These are phyloP conservation scores for Podospora fimiseda DNA, from an alignment of 495 filamentous ascomycete genomes.

Conservation along the genomic window DNA sequence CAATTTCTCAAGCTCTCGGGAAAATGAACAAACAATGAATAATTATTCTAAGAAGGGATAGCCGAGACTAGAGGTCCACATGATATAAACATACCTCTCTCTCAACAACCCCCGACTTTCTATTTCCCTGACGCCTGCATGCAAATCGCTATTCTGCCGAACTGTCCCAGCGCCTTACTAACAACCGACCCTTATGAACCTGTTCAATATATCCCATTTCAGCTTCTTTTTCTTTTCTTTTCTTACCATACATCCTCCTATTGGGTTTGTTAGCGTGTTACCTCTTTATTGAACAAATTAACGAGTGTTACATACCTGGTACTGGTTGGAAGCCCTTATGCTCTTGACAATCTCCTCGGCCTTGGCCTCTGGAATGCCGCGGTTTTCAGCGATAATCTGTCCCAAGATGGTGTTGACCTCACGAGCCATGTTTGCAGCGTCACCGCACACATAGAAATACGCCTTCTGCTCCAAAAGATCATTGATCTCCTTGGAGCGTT, in stretches of 20 bases:
- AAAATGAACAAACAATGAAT: background rate
- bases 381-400: conserved; percentile 77
- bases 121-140: background rate
- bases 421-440: conserved; percentile 96
- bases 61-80: background rate
- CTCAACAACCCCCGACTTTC: background rate
- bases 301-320: conserved; percentile 59
- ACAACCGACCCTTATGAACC: background rate
- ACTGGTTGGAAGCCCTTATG: conserved; percentile 88
- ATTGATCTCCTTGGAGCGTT: conserved; percentile 77
- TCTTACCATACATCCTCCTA: conserved; percentile 83
- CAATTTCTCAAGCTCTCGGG: background rate
- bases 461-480: conserved; percentile 79
- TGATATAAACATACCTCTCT: background rate
- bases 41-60: background rate
- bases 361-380: conserved; percentile 72
- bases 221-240: background rate
- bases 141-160: background rate
- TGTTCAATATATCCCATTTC: background rate
- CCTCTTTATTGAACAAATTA: background rate
- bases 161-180: background rate
- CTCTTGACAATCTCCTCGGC: conserved; percentile 94
- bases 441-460: conserved; percentile 97
- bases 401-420: conserved; percentile 84
- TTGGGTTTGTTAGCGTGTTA: conserved; percentile 18